Percentiles rank a stretch among this genome's conserved stretches.
Evolutionary conservation across 306 rosid species (phyloP).

Genomic region (Ziziphus jujuba): DNA sequence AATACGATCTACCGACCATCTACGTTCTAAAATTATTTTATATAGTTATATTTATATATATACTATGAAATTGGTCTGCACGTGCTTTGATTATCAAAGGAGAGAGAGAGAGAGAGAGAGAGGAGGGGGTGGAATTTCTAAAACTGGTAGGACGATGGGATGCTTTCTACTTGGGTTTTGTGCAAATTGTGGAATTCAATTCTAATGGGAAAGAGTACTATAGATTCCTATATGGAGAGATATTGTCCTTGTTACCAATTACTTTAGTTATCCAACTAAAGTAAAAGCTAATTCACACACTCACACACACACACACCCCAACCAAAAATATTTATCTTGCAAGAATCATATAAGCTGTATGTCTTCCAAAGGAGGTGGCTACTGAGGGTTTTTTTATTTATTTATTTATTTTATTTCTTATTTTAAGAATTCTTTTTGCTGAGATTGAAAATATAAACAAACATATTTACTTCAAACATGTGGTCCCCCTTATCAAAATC

Average conservation of each 20-base stretch:
- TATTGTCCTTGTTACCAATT: not conserved
- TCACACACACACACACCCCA: not conserved
- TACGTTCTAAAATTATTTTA: no score
- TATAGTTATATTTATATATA: no score
- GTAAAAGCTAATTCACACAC: not conserved
- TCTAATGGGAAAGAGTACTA: not conserved
- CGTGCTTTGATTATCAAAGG: no score
- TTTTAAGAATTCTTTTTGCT: not conserved
- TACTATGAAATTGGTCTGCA: no score
- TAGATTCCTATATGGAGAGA: not conserved
- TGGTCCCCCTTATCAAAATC: not conserved
- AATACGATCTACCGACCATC: no score
- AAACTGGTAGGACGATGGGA: not conserved
- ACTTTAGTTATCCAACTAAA: not conserved
- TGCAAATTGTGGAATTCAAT: slow-evolving; percentile 1
- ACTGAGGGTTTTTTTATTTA: not conserved
- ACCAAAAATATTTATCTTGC: not conserved
- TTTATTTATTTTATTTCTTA: no score
- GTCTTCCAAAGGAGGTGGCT: not conserved
- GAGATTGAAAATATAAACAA: not conserved
- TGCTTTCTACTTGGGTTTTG: not conserved
- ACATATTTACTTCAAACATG: not conserved
- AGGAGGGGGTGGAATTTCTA: no score
- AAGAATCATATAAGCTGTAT: slow-evolving; percentile 10
- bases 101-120: no score